Base-by-base conservation (phyloP, 176 grass and related monocot species). In the Thinopyrum elongatum region DNA sequence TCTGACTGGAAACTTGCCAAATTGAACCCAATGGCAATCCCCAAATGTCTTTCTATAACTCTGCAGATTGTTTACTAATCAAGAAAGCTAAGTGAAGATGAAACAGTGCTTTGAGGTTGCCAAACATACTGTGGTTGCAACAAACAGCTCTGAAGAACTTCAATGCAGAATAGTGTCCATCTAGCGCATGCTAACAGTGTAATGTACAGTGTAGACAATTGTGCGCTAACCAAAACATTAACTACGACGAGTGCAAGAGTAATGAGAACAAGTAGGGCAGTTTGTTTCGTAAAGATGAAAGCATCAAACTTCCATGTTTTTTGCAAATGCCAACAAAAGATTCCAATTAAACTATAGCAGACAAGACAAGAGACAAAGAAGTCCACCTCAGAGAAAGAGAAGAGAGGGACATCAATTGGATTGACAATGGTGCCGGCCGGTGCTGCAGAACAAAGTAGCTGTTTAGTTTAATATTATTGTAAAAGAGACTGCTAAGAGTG, bases 371-470 rank as follows among this genome's bases (percentile, higher is more conserved):
- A 67, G 81, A 81, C 41, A 27, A 85, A 41, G 47, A 64, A 55
- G 64, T 36, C 3, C 51, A 97, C 94, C 94, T 97, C 89, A 86
- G 87, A 88, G 58, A 65, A 88, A 83, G 85, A 92, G 69, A 97
- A 92, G 59, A 97, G 44, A 87, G 90, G 92, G 71, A 94, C 87
- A 79, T 69, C 65, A 69, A 88, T 75, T 83, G 63, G 27, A 55
- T 79, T 79, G 69, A 59, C 59, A 65, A 83, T 80, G 61, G 57
- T 63, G 58, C 80, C 71, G 6, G 83, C 78, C 14, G 76, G 70
- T 69, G 80, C 94, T 93, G 91, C 83, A 86, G 27, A 22, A 26
- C 7, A 87, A 85, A 74, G 25, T 85, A 85, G 30, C 64, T 53
- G 36, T 26, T 89, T 80, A 92, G 78, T 85, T 78, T 10, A 33